Conservation (phyloP, 2,329 filamentous ascomycete genomes). For the Magnaporthales sp. region DNA sequence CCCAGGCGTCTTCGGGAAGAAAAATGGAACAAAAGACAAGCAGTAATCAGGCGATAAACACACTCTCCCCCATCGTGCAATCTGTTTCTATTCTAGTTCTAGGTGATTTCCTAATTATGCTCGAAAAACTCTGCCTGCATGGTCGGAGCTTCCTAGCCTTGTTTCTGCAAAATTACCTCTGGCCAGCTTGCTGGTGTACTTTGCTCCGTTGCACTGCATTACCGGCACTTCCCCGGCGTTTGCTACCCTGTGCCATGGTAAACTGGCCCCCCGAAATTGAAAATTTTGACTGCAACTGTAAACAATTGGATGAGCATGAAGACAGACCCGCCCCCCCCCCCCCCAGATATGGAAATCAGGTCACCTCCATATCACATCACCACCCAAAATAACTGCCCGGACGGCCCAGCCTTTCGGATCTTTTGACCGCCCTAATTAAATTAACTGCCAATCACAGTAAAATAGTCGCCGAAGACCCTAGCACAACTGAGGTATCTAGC, state of each 20-base stretch:
- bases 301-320: background rate
- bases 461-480: background rate
- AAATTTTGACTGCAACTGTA: background rate
- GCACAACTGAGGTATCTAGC: too few species aligned
- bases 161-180: background rate
- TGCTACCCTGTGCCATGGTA: background rate
- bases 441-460: background rate
- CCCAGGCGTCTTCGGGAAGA: background rate
- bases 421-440: background rate
- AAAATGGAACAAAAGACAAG: background rate
- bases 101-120: background rate
- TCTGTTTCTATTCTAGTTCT: too few species aligned
- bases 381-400: background rate
- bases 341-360: background rate
- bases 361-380: background rate
- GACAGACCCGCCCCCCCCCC: too few species aligned
- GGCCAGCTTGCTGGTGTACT: too few species aligned
- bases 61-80: background rate
- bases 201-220: background rate
- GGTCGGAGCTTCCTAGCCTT: background rate
- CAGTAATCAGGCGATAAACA: background rate
- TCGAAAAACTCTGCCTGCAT: background rate
- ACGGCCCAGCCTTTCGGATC: background rate
- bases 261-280: background rate
- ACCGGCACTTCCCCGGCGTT: background rate